A percentile compares a stretch with the other conserved stretches of the same genome.
phyloP scores from a whole-genome alignment of 176 grass and related monocot genomes.

The Echinochloa phyllopogon region DNA sequence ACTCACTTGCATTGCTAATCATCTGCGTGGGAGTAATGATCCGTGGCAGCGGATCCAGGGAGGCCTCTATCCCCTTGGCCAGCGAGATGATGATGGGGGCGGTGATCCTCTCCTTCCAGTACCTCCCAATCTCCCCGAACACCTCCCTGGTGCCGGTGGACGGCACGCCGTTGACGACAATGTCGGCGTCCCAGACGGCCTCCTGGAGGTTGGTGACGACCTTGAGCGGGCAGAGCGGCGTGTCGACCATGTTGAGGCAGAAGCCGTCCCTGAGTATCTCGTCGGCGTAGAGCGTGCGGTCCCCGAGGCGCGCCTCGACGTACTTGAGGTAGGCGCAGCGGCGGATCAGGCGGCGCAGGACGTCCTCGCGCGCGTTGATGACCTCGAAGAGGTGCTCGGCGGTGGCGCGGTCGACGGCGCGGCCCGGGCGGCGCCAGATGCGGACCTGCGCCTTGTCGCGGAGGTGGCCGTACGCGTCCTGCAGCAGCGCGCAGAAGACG shows the following conservation, averaged over 20 bases:
- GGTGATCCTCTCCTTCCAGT: constrained; percentile 92
- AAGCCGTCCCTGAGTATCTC: constrained; percentile 95
- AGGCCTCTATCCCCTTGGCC: constrained; percentile 93
- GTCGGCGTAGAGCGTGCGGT: constrained; percentile 86
- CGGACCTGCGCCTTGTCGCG: constrained; percentile 90
- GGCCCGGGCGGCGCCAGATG: constrained; percentile 84
- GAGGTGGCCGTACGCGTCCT: constrained; percentile 93
- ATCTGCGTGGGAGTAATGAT: constrained; percentile 98
- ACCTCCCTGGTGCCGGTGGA: constrained; percentile 93
- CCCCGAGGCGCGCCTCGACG: constrained; percentile 84
- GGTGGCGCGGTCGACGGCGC: constrained; percentile 81
- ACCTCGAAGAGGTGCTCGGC: constrained; percentile 89
- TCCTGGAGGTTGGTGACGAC: constrained; percentile 98
- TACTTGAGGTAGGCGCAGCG: constrained; percentile 96
- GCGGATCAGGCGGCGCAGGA: constrained; percentile 76
- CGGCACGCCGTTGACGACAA: constrained; percentile 90
- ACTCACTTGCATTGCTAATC: constrained; percentile 89
- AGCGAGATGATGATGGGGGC: constrained; percentile 80
- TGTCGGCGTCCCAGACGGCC: constrained; percentile 97
- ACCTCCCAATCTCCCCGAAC: constrained; percentile 80
- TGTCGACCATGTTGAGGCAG: constrained; percentile 98
- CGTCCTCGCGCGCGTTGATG: constrained; percentile 95
- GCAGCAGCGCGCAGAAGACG: constrained; percentile 91
- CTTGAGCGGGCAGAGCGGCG: constrained; percentile 92
- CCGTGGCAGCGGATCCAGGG: constrained; percentile 77